These are phyloP conservation scores for Primulina eburnea DNA, from an alignment of 257 asterid species.

Conservation along the genomic window DNA sequence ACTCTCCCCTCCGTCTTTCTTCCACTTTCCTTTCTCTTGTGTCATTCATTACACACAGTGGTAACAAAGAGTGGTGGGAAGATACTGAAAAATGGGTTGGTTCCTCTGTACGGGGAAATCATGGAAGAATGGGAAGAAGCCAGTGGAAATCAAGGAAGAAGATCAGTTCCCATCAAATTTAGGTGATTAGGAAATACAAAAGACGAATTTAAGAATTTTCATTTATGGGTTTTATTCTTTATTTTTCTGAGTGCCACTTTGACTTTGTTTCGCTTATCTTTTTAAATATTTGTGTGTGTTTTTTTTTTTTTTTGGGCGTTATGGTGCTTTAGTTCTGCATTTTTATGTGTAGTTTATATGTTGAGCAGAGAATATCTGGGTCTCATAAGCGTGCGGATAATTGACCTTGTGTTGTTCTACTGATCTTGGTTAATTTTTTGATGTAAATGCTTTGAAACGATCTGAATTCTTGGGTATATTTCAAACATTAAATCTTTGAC, in stretches of 20 bases:
- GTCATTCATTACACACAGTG: background rate
- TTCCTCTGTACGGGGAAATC: slow-evolving; percentile 72
- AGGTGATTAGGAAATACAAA: slow-evolving; percentile 33
- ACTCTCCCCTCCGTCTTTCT: slow-evolving; percentile 19
- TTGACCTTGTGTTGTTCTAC: slow-evolving; percentile 18
- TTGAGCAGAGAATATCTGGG: background rate
- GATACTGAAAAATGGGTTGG: slow-evolving; percentile 47
- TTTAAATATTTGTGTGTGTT: background rate
- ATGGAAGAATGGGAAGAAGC: slow-evolving; percentile 51
- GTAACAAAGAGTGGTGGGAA: slow-evolving; percentile 3
- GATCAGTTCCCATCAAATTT: slow-evolving; percentile 72
- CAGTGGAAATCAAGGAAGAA: slow-evolving; percentile 37
- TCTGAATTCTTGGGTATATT: slow-evolving; percentile 2
- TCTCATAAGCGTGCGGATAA: slow-evolving; percentile 3
- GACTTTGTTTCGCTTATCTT: background rate
- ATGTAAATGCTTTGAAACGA: slow-evolving; percentile 9
- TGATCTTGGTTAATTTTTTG: slow-evolving; percentile 21
- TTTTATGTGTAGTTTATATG: background rate
- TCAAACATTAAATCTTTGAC: slow-evolving; percentile 1
- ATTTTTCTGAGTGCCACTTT: background rate
- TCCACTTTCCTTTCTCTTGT: slow-evolving; percentile 14
- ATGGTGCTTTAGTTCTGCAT: slow-evolving; percentile 13
- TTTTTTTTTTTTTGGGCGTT: background rate
- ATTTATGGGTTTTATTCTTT: slow-evolving; percentile 21
- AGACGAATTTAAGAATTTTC: background rate